phyloP scores from a whole-genome alignment of 2,329 filamentous ascomycete genomes.

The Colletotrichum falcatum region DNA sequence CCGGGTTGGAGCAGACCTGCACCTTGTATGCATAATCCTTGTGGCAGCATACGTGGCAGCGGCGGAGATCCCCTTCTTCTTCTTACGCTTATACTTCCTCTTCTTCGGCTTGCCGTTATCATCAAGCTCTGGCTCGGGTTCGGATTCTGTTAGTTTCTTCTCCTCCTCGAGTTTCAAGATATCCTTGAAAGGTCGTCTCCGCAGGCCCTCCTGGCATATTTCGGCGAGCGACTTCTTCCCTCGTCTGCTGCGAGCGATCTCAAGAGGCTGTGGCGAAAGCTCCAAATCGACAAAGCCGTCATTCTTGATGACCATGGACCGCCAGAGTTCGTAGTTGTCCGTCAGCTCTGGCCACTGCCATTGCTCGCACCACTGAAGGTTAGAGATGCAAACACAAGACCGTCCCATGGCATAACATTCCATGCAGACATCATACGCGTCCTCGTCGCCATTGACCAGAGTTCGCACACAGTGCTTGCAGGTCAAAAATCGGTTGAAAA shows the following conservation, averaged over 20 bases:
- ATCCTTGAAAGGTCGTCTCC: slow-evolving; percentile 83
- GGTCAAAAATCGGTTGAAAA: slow-evolving; percentile 96
- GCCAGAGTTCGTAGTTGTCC: slow-evolving; percentile 85
- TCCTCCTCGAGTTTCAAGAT: slow-evolving; percentile 71
- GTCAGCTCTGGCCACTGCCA: slow-evolving; percentile 86
- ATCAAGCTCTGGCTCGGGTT: slow-evolving; percentile 63
- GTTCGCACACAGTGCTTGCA: slow-evolving; percentile 85
- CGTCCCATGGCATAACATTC: slow-evolving; percentile 98
- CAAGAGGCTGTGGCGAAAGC: slow-evolving; percentile 76
- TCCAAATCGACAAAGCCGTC: slow-evolving; percentile 75
- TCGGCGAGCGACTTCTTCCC: slow-evolving; percentile 87
- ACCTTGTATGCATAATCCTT: slow-evolving; percentile 87
- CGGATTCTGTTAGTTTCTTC: slow-evolving; percentile 62
- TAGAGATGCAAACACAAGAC: slow-evolving; percentile 89
- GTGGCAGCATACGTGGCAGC: slow-evolving; percentile 87
- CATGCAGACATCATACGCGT: slow-evolving; percentile 97
- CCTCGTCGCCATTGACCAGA: slow-evolving; percentile 75
- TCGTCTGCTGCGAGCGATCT: slow-evolving; percentile 74
- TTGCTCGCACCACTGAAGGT: slow-evolving; percentile 91
- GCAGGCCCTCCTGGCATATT: slow-evolving; percentile 92
- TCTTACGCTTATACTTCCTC: slow-evolving; percentile 68
- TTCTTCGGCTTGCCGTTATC: slow-evolving; percentile 72
- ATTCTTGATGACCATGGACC: slow-evolving; percentile 79
- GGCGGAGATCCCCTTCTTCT: slow-evolving; percentile 66
- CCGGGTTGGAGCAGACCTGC: slow-evolving; percentile 77